A percentile compares a stretch with the other conserved stretches of the same genome.
phyloP scores from a whole-genome alignment of 306 rosid species.

The Quercus robur region DNA sequence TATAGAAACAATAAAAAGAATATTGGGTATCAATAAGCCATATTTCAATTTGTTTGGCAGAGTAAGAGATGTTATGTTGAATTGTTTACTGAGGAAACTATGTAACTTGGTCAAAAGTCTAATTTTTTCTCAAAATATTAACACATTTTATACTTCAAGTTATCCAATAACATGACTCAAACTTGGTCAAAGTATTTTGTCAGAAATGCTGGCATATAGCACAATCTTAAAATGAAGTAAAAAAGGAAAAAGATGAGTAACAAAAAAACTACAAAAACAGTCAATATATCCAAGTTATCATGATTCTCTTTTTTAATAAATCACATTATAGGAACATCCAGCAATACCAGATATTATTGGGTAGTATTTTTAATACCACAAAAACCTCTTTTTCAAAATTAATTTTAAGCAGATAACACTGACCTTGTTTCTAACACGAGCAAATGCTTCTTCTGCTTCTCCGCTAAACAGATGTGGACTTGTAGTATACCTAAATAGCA shows the following conservation, averaged over 20 bases:
- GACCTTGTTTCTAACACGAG: slow-evolving; percentile 84
- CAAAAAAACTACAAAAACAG: not conserved
- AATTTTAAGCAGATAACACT: not conserved
- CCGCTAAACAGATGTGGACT: slow-evolving; percentile 89
- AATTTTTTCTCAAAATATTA: not conserved
- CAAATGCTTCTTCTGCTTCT: slow-evolving; percentile 81
- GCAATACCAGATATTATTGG: not conserved
- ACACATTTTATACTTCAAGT: not conserved
- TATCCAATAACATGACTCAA: not conserved
- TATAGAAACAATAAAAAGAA: not conserved
- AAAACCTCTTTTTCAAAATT: not conserved
- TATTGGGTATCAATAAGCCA: not conserved
- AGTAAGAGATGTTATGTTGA: not conserved
- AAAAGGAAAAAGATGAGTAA: not conserved
- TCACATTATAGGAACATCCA: not conserved
- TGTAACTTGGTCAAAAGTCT: not conserved
- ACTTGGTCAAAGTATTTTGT: not conserved
- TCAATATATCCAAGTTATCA: not conserved
- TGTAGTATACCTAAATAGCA: slow-evolving; percentile 70
- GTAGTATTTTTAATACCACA: not conserved
- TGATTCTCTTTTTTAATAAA: not conserved
- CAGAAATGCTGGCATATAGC: not conserved
- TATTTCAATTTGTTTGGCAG: not conserved
- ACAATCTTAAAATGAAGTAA: not conserved
- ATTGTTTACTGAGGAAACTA: not conserved